Base-by-base conservation (phyloP, 305 asterid species). In the Fraxinus floribunda region DNA sequence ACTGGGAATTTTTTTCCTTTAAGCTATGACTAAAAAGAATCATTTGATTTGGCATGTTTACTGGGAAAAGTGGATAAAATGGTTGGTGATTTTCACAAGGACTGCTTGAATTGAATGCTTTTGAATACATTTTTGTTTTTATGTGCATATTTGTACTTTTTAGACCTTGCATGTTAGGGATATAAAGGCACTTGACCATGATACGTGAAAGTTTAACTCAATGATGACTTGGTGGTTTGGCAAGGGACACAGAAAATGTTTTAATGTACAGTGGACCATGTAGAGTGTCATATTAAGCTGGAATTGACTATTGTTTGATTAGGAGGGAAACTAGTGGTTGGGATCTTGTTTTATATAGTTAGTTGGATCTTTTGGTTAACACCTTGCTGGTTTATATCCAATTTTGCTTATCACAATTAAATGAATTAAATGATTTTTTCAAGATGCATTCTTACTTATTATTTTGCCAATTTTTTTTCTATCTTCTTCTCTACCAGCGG, bases 401-500 rank as follows among this genome's bases (percentile, higher is more conserved):
- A 39, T 81, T 80, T 66, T 81, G 36, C 78, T 80, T 81, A 20
- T 83, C 18, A n/a, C 32, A 41, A 49, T 29, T 82, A 18, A 84
- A 62, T 11, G 36, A 41, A 78, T 75, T 77, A 41, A 52, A 52
- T 5, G 8, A 52, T n/a, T 52, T 52, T 52, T 81, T 34, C 76
- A 66, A 77, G 83, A 79, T 62, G 41, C 80, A 76, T 84, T 80
- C 77, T 81, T 78, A 82, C 82, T 30, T 77, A 81, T 75, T 57
- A 76, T 85, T 87, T 84, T 73, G 79, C 81, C 75, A 77, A 78
- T 77, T 78, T 77, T 80, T 74, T 83, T 83, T 77, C 78, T 30
- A 5, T 52, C 24, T 84, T 70, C 24, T 84, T 70, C 84, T 83
- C 36, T 85, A 64, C 79, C 91, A 97, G 99, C 93, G 99, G 71